Base-by-base conservation (phyloP, 2,329 filamentous ascomycete genomes). In the Tolypocladium tundrense region DNA sequence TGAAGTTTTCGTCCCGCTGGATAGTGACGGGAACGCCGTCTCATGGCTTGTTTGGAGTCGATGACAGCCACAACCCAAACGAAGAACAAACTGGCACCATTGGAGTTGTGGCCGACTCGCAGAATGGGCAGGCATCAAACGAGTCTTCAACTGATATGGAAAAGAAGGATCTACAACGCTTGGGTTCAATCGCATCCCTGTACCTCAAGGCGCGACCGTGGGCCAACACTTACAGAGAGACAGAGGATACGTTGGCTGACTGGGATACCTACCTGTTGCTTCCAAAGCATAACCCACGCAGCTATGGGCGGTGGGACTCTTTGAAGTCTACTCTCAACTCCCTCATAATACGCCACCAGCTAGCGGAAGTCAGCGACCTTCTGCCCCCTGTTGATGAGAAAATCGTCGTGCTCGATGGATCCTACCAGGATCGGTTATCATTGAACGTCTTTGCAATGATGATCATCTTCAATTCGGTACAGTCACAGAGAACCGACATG, bases 1-100 rank as follows among this genome's bases (percentile, higher is more conserved):
- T 88, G n/a, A 73, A 79, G 13, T 75, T 91, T 19, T 86, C 91
- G 53, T 83, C 90, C 21, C 84, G 88, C 11, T 97, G 93, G 93
- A 84, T 96, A 4, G 88, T 96, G 0, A 95, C 90, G 1, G 93
- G 93, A 58, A 97, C 93, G 0, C 93, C 93, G 2, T 91, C 91
- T 0, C 87, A 86, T 61, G 90, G 91, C 11, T 75, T 97, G 0
- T 90, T 91, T 58, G 91, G 92, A 0, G 80, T 91, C 4, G 68
- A 70, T 39, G 54, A 58, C 33, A 39, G 14, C 6, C 27, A 42
- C 11, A 14, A 16, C 45, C 58, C 16, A 53, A 59, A 27, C 24
- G 58, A 14, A 39, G 40, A 13, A 35, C 57, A 16, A 27, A 37
- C 10, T 51, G 51, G 13, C 16, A 8, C 57, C 70, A 65, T 64